These are phyloP conservation scores for Penicillium verhagenii DNA, from an alignment of 495 filamentous ascomycete genomes.

Conservation along the genomic window DNA sequence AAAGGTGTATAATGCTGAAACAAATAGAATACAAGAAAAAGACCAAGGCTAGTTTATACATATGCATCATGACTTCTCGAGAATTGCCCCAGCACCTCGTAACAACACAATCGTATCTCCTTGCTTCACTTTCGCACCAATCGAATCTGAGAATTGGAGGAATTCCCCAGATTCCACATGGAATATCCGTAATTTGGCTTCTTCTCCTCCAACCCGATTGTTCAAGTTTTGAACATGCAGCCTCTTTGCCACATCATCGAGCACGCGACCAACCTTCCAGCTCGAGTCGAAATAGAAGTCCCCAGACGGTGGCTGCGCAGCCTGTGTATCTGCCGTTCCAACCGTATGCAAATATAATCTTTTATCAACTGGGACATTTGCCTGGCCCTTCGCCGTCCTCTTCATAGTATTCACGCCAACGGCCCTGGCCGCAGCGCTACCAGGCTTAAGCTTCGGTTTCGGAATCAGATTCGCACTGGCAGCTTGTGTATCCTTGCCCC, in stretches of 20 bases:
- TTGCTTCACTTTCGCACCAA: conserved; percentile 62
- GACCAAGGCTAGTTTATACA: conserved; percentile 4
- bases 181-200: conserved; percentile 77
- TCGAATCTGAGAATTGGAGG: conserved; percentile 80
- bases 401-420: conserved; percentile 73
- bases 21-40: conserved; percentile 9
- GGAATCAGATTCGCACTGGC: conserved; percentile 37
- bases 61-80: conserved; percentile 34
- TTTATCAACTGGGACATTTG: conserved; percentile 72
- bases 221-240: conserved; percentile 86
- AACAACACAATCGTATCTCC: conserved; percentile 90
- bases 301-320: conserved; percentile 71
- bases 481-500: conserved; percentile 63
- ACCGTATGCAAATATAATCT: conserved; percentile 84
- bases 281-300: conserved; percentile 82
- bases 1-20: too few relatives aligned
- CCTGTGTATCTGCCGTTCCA: conserved; percentile 69
- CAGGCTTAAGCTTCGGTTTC: conserved; percentile 58
- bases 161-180: conserved; percentile 88
- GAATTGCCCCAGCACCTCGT: conserved; percentile 70
- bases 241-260: conserved; percentile 82
- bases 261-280: conserved; percentile 83
- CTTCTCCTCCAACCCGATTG: conserved; percentile 74
- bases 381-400: conserved; percentile 84
- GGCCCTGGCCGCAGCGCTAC: conserved; percentile 55